These are phyloP conservation scores for Thamnidium elegans DNA, from an alignment of 192 early-diverging fungal species.

Conservation along the genomic window DNA sequence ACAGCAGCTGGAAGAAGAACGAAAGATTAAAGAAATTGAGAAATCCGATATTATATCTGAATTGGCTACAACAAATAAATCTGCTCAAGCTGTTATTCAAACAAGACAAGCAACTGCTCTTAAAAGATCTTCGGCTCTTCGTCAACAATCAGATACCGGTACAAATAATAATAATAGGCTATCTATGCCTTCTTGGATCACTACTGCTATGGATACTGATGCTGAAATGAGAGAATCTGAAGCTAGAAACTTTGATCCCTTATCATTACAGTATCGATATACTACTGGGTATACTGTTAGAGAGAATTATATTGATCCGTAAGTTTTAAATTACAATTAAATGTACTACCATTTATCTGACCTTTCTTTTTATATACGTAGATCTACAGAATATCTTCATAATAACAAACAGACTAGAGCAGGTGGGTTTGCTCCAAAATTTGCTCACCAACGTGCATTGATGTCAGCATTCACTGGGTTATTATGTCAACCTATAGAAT, in stretches of 20 bases:
- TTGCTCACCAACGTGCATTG: constrained; percentile 43
- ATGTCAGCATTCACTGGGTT: constrained; percentile 24
- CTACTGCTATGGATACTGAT: constrained; percentile 27
- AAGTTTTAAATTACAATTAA: constrained; percentile 17
- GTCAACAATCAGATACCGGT: constrained; percentile 29
- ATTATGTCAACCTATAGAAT: constrained; percentile 14
- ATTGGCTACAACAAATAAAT: constrained; percentile 54
- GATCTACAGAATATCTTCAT: constrained; percentile 32
- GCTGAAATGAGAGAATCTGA: constrained; percentile 31
- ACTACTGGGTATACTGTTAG: constrained; percentile 28
- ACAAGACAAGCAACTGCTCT: constrained; percentile 41
- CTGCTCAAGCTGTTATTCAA: constrained; percentile 44
- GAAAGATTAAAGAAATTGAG: constrained; percentile 59
- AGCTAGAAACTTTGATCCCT: constrained; percentile 49
- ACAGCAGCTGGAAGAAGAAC: constrained; percentile 69
- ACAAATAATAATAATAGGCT: constrained; percentile 3
- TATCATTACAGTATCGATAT: constrained; percentile 49
- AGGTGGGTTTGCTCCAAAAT: constrained; percentile 42
- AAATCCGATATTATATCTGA: constrained; percentile 72
- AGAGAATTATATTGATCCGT: constrained; percentile 52
- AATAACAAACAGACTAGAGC: constrained; percentile 35
- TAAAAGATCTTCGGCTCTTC: constrained; percentile 46
- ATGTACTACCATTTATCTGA: not conserved
- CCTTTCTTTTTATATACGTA: not conserved
- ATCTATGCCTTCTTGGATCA: constrained; percentile 33